Evolutionary conservation across 345 rosid species (phyloP).

Genomic region (Salix caprea): DNA sequence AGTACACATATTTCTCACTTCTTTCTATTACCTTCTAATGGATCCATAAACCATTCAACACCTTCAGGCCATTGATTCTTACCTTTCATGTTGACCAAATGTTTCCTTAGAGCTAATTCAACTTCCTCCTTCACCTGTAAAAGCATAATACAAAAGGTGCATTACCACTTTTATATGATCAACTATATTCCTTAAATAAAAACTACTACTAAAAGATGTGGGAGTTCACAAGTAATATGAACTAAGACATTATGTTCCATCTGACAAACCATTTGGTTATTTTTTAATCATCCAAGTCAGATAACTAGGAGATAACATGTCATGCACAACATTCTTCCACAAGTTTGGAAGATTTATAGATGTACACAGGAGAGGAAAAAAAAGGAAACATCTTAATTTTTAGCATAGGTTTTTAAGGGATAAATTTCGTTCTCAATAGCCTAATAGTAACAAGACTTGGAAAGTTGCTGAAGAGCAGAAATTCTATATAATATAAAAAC

Average conservation of each 20-base stretch:
- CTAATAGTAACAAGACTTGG: neutral
- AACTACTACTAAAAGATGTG: neutral
- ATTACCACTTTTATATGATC: neutral
- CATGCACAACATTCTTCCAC: neutral
- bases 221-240: neutral
- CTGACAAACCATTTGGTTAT: neutral
- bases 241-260: neutral
- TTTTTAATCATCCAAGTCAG: neutral
- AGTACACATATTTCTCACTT: neutral
- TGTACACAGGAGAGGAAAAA: neutral
- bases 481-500: neutral
- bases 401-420: neutral
- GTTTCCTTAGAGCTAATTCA: conserved; percentile 75
- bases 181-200: neutral
- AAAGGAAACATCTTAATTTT: neutral
- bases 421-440: neutral
- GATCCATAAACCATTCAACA: neutral
- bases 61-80: conserved; percentile 16
- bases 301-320: neutral
- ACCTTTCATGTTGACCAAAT: conserved; percentile 66
- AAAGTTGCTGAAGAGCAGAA: neutral
- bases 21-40: neutral
- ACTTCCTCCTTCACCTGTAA: conserved; percentile 94
- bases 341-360: neutral
- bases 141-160: neutral